Base-by-base conservation (phyloP, 2,329 filamentous ascomycete genomes). In the Polytolypa hystricis region DNA sequence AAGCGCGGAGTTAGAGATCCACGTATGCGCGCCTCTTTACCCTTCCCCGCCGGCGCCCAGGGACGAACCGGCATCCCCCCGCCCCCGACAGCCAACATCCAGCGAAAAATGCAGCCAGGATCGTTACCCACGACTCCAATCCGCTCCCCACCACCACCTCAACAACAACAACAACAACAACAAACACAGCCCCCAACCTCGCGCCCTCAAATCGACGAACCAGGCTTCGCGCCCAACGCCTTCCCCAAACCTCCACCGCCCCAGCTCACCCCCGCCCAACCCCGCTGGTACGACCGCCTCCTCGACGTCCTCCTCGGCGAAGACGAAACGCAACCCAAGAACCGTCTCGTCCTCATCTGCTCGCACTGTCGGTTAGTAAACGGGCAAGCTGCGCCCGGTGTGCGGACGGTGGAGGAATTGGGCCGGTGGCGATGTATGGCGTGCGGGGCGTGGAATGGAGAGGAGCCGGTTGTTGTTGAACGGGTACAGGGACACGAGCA, bases 241-340 rank as follows among this genome's bases (percentile, higher is more conserved):
- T 69, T 66, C 41, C 42, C 61, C 1, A 48, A 40, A 7, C 45
- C 39, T 30, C 47, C 42, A 41, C 41, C 42, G 6, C 56, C 55
- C 20, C 58, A 62, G 17, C 50, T 55, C 29, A 55, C 62, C 34
- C 52, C 39, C 4, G 38, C 34, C 18, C 37, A 56, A 46, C 65
- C 77, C 11, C 79, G 82, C 53, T 98, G 91, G 91, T 98, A 96
- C 60, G 91, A 98, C 56, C 77, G 89, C 38, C 78, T 98, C 36
- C 69, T 98, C 39, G 91, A 98, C 52, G 75, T 93, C 0, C 74
- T 98, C 17, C 72, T 98, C 0, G 91, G 91, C 33, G 91, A 98
- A 54, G 91, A 98, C 52, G 91, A 98, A 61, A 93, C 84, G 4
- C 78, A 83, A 9, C 76, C 89, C 2, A 93, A 86, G 65, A 96